Evolutionary conservation across 352 stramenopile species (phyloP).

Genomic region (Pythium periplocum): DNA sequence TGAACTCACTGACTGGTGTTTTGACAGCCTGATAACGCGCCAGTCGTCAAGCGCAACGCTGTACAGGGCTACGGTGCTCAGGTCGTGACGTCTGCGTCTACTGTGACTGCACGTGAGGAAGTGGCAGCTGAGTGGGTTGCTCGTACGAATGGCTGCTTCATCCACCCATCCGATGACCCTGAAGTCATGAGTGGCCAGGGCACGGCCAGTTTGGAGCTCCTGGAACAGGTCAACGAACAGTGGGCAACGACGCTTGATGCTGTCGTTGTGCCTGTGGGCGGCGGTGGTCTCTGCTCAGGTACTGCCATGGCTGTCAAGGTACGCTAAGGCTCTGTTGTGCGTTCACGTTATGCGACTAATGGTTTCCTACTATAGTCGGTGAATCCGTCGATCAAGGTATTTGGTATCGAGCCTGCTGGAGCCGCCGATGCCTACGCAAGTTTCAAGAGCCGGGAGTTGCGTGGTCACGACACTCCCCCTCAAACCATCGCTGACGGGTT

Average conservation of each 20-base stretch:
- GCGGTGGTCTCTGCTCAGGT: constrained; percentile 80
- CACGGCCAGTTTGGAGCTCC: constrained; percentile 83
- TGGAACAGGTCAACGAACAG: constrained; percentile 64
- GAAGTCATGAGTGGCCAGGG: constrained; percentile 93
- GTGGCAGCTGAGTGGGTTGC: constrained; percentile 31
- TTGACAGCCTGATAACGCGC: constrained; percentile 69
- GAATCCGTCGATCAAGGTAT: constrained; percentile 51
- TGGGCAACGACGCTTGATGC: constrained; percentile 57
- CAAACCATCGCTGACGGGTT: constrained; percentile 70
- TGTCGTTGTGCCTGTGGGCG: constrained; percentile 85
- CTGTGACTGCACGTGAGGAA: constrained; percentile 41
- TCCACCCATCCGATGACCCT: constrained; percentile 89
- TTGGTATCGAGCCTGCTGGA: constrained; percentile 59
- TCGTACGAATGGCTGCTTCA: constrained; percentile 38
- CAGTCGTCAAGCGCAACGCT: constrained; percentile 81
- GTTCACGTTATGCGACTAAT: too few relatives aligned
- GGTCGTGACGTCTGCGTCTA: constrained; percentile 54
- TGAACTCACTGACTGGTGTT: too few relatives aligned
- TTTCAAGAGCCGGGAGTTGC: constrained; percentile 35
- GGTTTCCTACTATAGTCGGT: constrained; percentile 17
- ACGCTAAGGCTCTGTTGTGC: background rate
- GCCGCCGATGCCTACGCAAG: constrained; percentile 57
- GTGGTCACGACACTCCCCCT: constrained; percentile 33
- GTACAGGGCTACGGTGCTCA: constrained; percentile 77
- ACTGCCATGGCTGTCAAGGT: constrained; percentile 74